These are phyloP conservation scores for Solanum hybrid DNA, from an alignment of 305 asterid species.

Conservation along the genomic window DNA sequence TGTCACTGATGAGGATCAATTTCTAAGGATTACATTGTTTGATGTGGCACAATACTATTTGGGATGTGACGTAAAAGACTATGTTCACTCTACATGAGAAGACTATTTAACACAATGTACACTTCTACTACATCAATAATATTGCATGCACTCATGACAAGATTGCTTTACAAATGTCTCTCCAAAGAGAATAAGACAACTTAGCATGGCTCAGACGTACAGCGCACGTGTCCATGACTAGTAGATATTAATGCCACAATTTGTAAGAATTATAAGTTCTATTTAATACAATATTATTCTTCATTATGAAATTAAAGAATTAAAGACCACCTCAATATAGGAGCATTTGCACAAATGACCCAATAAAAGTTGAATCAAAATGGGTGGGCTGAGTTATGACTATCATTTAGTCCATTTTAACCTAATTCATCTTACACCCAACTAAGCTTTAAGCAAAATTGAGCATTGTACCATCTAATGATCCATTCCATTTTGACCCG, in stretches of 20 bases:
- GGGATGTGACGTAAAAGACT: not conserved
- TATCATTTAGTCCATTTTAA: not conserved
- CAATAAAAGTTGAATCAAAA: not conserved
- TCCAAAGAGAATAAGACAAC: too few relatives aligned
- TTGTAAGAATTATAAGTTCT: not conserved
- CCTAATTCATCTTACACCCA: not conserved
- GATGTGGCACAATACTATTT: not conserved
- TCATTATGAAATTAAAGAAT: not conserved
- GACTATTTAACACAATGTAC: too few relatives aligned
- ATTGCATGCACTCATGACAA: too few relatives aligned
- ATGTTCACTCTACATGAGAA: not conserved
- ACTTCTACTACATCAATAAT: too few relatives aligned
- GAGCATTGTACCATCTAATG: too few relatives aligned
- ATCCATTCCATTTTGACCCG: too few relatives aligned
- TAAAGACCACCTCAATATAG: not conserved
- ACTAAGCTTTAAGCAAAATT: too few relatives aligned
- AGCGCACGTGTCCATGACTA: too few relatives aligned
- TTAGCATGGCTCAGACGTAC: too few relatives aligned
- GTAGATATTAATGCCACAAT: not conserved
- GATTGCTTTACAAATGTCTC: too few relatives aligned
- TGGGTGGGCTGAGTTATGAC: not conserved
- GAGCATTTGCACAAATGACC: not conserved
- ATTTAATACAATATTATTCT: not conserved
- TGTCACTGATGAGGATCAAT: not conserved
- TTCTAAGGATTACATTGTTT: not conserved